phyloP scores from a whole-genome alignment of 306 rosid species.

The Ammopiptanthus mongolicus region DNA sequence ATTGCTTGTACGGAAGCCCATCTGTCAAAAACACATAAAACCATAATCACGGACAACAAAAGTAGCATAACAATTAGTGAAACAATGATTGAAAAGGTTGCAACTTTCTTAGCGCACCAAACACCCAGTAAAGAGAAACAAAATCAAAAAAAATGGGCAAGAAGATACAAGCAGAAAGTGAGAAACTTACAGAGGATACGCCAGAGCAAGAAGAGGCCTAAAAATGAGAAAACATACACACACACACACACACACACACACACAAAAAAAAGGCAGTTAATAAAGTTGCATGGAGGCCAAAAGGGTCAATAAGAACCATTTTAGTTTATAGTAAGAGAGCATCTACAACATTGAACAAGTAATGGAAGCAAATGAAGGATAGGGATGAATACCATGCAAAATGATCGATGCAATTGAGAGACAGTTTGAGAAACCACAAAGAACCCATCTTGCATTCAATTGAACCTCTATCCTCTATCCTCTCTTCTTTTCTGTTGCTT shows the following conservation, averaged over 20 bases:
- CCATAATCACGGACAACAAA: constrained; percentile 1
- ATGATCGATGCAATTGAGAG: constrained; percentile 25
- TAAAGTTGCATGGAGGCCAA: neutral
- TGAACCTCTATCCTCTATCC: too few relatives aligned
- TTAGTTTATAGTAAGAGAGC: neutral
- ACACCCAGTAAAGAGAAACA: neutral
- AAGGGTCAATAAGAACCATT: neutral
- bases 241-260: too few relatives aligned
- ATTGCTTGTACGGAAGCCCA: constrained; percentile 56
- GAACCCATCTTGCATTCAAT: too few relatives aligned
- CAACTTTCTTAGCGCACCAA: neutral
- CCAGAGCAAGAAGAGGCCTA: constrained; percentile 59
- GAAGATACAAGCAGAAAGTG: neutral
- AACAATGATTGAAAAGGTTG: neutral
- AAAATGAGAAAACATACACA: neutral
- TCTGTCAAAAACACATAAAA: constrained; percentile 24
- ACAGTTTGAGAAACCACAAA: constrained; percentile 33
- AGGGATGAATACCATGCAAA: constrained; percentile 38
- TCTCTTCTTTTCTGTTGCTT: too few relatives aligned
- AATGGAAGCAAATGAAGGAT: too few relatives aligned
- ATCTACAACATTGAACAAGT: too few relatives aligned
- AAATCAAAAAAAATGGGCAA: neutral
- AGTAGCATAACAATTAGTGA: neutral
- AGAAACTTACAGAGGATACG: constrained; percentile 57
- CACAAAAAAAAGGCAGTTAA: neutral